phyloP scores from a whole-genome alignment of 2,329 filamentous ascomycete species.

The Tolypocladium tundrense region DNA sequence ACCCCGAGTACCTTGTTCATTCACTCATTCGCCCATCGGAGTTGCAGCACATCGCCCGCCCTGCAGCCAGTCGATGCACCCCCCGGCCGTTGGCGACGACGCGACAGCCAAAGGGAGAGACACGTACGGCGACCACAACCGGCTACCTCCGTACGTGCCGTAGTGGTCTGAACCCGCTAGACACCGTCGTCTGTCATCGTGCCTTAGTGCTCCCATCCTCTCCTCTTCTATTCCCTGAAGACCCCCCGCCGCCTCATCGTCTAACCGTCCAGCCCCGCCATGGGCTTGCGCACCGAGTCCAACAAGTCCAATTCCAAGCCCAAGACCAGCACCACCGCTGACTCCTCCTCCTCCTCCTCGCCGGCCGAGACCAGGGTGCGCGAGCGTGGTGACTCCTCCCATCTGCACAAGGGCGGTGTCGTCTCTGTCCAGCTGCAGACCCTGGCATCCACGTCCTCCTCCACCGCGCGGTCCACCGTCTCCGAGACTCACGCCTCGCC shows the following conservation, averaged over 20 bases:
- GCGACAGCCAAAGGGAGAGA: neutral
- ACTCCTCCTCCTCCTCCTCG: constrained; percentile 6
- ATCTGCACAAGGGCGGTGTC: constrained; percentile 16
- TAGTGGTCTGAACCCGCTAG: neutral
- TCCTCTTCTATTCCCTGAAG: neutral
- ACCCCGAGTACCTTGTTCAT: neutral
- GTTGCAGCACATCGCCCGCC: neutral
- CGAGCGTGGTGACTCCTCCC: constrained; percentile 10
- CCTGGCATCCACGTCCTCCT: constrained; percentile 14
- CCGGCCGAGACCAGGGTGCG: constrained; percentile 12
- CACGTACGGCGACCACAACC: neutral
- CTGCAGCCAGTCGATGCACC: neutral
- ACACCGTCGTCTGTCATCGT: neutral
- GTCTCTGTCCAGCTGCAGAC: constrained; percentile 15
- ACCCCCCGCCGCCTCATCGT: neutral
- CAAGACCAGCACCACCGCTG: constrained; percentile 7
- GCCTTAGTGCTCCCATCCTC: neutral
- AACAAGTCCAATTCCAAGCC: constrained; percentile 10
- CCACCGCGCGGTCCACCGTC: constrained; percentile 15
- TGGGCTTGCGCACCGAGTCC: constrained; percentile 13
- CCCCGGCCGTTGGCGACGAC: neutral
- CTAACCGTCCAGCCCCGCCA: constrained; percentile 13
- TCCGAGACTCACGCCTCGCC: constrained; percentile 8
- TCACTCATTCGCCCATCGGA: neutral
- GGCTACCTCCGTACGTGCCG: neutral